Evolutionary conservation across 2,329 filamentous ascomycete genomes (phyloP).

Genomic region (Aspergillus tamarii): DNA sequence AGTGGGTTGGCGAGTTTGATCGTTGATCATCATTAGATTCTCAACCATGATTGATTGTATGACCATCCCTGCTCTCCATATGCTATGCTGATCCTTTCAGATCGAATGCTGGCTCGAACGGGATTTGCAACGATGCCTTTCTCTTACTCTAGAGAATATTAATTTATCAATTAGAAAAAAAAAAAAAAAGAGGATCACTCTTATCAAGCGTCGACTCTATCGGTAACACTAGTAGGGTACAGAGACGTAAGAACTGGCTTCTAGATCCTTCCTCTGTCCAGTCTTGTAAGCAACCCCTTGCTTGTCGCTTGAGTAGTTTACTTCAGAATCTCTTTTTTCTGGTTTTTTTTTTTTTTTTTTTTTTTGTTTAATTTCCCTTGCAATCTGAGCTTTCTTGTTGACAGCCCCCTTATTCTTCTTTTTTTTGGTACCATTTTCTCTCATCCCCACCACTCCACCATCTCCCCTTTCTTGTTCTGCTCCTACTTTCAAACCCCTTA

Average conservation of each 20-base stretch:
- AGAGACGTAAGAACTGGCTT: conserved; percentile 6
- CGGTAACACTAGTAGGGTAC: background rate
- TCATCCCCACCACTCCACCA: background rate
- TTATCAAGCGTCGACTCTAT: background rate
- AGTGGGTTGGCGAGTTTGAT: conserved; percentile 19
- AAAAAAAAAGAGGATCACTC: background rate
- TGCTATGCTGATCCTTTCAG: background rate
- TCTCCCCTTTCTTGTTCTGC: no score
- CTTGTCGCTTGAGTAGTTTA: background rate
- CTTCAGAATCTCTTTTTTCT: background rate
- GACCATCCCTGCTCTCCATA: background rate
- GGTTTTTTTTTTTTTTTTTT: background rate
- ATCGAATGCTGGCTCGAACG: background rate
- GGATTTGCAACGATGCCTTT: background rate
- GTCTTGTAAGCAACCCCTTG: conserved; percentile 1
- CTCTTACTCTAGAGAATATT: background rate
- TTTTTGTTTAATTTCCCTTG: no score
- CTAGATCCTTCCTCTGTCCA: conserved; percentile 6
- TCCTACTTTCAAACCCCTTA: background rate
- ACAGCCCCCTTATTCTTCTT: background rate
- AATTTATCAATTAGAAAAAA: no score
- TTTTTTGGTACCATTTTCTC: background rate
- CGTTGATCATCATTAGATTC: conserved; percentile 10
- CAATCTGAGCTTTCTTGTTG: background rate
- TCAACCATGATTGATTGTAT: background rate